Conservation (phyloP, 2,329 filamentous ascomycete genomes). For the Onygenales sp. region DNA sequence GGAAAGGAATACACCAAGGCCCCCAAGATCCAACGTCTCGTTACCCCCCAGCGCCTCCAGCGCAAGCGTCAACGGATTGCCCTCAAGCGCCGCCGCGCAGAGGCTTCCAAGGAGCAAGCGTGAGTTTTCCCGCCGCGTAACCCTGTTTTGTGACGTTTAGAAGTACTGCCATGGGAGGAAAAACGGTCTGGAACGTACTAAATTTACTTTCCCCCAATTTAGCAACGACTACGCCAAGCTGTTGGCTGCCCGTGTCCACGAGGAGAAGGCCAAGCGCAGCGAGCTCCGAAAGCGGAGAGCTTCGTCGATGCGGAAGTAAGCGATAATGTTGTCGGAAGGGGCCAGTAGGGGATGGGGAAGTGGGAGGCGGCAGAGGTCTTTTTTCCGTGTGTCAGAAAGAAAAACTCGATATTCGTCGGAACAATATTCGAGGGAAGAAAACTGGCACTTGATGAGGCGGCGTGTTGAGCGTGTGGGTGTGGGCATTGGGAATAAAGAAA, state of each 20-base stretch:
- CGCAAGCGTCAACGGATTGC: constrained; percentile 98
- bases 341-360: not conserved
- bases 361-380: not conserved
- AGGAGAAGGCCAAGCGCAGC: constrained; percentile 89
- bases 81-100: constrained; percentile 94
- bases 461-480: not conserved
- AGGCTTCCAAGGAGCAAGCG: constrained; percentile 97
- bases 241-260: constrained; percentile 91
- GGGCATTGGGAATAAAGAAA: not conserved
- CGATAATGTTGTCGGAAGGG: not conserved
- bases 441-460: not conserved
- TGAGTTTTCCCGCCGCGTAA: constrained; percentile 50
- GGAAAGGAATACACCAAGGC: constrained; percentile 99
- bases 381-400: constrained; percentile 2
- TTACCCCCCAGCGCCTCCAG: constrained; percentile 98
- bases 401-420: constrained; percentile 1
- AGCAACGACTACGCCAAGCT: constrained; percentile 96
- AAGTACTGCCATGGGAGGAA: not conserved
- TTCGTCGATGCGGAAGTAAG: constrained; percentile 84
- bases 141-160: constrained; percentile 1
- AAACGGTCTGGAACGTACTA: constrained; percentile 19
- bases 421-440: constrained; percentile 1
- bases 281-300: constrained; percentile 95
- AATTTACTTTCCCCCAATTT: constrained; percentile 19
- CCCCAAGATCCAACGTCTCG: constrained; percentile 98